These are phyloP conservation scores for Suhomyces canberraensis DNA, from an alignment of 805 yeast species.

Conservation along the genomic window DNA sequence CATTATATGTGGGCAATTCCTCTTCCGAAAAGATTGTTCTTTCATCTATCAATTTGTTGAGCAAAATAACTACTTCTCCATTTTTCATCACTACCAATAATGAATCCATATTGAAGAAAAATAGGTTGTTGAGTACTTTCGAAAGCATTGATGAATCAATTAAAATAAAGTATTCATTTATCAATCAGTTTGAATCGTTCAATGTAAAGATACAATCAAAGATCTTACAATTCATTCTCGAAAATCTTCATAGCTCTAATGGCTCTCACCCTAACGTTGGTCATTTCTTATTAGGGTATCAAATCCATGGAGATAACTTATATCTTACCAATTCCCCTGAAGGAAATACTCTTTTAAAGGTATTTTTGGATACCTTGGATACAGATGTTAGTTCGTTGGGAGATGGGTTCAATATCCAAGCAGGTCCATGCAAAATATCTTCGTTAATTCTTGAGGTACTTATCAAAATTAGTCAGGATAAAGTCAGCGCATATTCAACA, in stretches of 20 bases:
- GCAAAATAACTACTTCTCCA: slow-evolving; percentile 45
- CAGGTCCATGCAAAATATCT: slow-evolving; percentile 56
- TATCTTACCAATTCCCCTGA: slow-evolving; percentile 34
- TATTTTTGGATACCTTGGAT: slow-evolving; percentile 49
- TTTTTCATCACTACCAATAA: slow-evolving; percentile 35
- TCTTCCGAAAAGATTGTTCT: slow-evolving; percentile 47
- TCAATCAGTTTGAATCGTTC: slow-evolving; percentile 53
- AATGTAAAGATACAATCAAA: slow-evolving; percentile 48
- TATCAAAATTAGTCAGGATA: slow-evolving; percentile 56
- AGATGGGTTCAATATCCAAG: slow-evolving; percentile 32
- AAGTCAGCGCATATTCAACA: slow-evolving; percentile 49
- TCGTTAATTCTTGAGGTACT: slow-evolving; percentile 59
- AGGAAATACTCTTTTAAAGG: slow-evolving; percentile 51
- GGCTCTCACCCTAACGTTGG: slow-evolving; percentile 51
- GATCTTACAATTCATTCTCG: slow-evolving; percentile 56
- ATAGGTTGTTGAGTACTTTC: slow-evolving; percentile 65
- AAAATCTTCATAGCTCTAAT: slow-evolving; percentile 40
- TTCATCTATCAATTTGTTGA: slow-evolving; percentile 51
- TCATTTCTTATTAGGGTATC: slow-evolving; percentile 79
- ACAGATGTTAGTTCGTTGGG: slow-evolving; percentile 9
- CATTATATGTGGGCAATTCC: slow-evolving; percentile 66
- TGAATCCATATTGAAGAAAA: slow-evolving; percentile 41
- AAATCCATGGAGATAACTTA: slow-evolving; percentile 42
- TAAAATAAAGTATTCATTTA: slow-evolving; percentile 68
- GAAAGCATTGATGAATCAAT: slow-evolving; percentile 77